Percentiles rank a stretch among this genome's conserved stretches.
phyloP scores from a whole-genome alignment of 1,284 basidiomycete species.

The Erythrobasidium hasegawianum region DNA sequence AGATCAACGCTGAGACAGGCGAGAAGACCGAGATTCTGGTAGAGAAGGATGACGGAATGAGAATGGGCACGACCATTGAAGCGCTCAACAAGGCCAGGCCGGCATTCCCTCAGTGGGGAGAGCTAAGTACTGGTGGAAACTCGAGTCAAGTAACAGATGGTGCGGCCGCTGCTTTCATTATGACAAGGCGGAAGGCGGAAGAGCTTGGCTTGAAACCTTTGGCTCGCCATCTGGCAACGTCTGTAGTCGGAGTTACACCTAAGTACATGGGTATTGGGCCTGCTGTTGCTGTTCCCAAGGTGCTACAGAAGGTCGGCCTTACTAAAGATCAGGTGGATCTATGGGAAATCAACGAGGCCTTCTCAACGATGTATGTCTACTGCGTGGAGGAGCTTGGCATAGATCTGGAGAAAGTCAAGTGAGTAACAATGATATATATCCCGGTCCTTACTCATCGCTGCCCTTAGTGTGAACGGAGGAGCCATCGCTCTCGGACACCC shows the following conservation, averaged over 20 bases:
- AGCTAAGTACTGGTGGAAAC: conserved; percentile 80
- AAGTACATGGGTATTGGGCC: conserved; percentile 66
- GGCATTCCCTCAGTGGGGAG: conserved; percentile 86
- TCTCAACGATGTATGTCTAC: conserved; percentile 83
- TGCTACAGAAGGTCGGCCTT: conserved; percentile 63
- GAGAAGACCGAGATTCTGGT: conserved; percentile 60
- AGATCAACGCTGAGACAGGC: conserved; percentile 52
- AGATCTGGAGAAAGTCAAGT: conserved; percentile 69
- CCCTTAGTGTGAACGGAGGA: conserved; percentile 52
- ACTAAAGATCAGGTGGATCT: conserved; percentile 68
- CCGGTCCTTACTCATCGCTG: too few relatives aligned
- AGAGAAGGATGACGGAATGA: conserved; percentile 74
- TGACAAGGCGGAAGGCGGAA: conserved; percentile 79
- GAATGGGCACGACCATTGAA: conserved; percentile 70
- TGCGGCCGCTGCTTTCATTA: conserved; percentile 76
- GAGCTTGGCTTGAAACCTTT: conserved; percentile 68
- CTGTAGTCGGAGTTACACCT: conserved; percentile 60
- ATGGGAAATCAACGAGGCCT: conserved; percentile 87
- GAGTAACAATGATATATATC: too few relatives aligned
- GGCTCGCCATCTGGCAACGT: conserved; percentile 72
- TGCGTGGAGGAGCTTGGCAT: conserved; percentile 68
- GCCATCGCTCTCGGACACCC: conserved; percentile 53
- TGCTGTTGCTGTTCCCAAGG: conserved; percentile 63
- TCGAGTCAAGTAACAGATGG: conserved; percentile 79
- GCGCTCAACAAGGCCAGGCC: conserved; percentile 63